phyloP scores from a whole-genome alignment of 116 monocot species.

The Trichopus zeylanicus region DNA sequence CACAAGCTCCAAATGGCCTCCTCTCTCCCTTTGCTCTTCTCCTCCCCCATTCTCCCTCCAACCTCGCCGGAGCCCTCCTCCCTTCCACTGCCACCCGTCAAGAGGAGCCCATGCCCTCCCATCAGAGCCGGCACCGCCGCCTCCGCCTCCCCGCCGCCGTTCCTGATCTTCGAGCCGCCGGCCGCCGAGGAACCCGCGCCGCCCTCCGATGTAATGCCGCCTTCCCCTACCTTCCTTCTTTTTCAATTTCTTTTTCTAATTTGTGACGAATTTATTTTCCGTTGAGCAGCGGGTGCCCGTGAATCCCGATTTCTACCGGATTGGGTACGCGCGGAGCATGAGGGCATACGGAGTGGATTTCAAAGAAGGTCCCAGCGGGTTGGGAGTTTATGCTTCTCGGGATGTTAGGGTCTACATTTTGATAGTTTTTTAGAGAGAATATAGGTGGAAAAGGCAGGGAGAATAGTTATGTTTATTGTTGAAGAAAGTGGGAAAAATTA shows the following conservation, averaged over 20 bases:
- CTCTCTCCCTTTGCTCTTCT: conserved; percentile 9
- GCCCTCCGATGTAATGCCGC: conserved; percentile 22
- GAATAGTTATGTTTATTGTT: too few relatives aligned
- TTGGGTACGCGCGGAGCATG: conserved; percentile 70
- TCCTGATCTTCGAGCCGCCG: conserved; percentile 49
- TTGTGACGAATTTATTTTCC: background rate
- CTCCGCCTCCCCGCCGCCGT: conserved; percentile 24
- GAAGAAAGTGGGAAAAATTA: too few relatives aligned
- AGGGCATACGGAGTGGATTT: conserved; percentile 88
- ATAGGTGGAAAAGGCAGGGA: too few relatives aligned
- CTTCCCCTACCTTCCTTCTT: too few relatives aligned
- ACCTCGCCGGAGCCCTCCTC: too few relatives aligned
- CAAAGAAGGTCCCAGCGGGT: conserved; percentile 87
- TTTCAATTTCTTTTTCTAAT: background rate
- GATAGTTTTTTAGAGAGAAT: too few relatives aligned
- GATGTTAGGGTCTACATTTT: too few relatives aligned
- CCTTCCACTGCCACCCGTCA: background rate
- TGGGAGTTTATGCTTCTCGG: conserved; percentile 71
- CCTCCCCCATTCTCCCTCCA: background rate
- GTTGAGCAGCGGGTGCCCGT: conserved; percentile 60
- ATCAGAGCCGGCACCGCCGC: too few relatives aligned
- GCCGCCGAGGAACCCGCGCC: conserved; percentile 17
- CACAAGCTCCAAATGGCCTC: too few relatives aligned
- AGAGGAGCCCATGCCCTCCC: conserved; percentile 3
- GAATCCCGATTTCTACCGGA: conserved; percentile 89